Percentiles rank a stretch among this genome's conserved stretches.
These are phyloP conservation scores for Botryobasidium botryosum DNA, from an alignment of 768 basidiomycete species.

Conservation along the genomic window DNA sequence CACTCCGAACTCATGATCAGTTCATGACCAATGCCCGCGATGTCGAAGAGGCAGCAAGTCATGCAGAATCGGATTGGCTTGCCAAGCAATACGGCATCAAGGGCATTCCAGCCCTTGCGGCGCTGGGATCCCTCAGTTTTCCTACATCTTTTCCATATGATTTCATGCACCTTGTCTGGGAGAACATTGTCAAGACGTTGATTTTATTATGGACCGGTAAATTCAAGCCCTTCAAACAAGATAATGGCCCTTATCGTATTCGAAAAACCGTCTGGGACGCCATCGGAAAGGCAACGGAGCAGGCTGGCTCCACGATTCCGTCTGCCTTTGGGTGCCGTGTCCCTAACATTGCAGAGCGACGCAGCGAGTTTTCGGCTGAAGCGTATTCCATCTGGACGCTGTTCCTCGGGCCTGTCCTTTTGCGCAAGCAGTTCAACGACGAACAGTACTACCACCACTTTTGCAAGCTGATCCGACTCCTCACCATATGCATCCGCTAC, in stretches of 20 bases:
- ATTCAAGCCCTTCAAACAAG: not conserved
- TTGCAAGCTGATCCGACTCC: too few species aligned
- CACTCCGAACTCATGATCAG: slow-evolving; percentile 20
- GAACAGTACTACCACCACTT: too few species aligned
- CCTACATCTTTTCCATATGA: slow-evolving; percentile 25
- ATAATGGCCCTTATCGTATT: slow-evolving; percentile 1
- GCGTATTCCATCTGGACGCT: too few species aligned
- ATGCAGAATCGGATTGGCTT: slow-evolving; percentile 14
- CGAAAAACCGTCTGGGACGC: not conserved
- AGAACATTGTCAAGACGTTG: slow-evolving; percentile 6
- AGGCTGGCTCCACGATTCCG: slow-evolving; percentile 6
- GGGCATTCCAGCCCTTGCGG: slow-evolving; percentile 19
- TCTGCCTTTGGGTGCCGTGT: slow-evolving; percentile 4
- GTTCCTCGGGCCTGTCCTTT: too few species aligned
- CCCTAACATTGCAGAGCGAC: slow-evolving; percentile 5
- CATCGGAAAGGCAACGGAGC: slow-evolving; percentile 4
- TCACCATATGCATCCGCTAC: too few species aligned
- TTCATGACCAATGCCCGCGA: slow-evolving; percentile 16
- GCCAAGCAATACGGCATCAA: slow-evolving; percentile 23
- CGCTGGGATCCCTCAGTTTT: slow-evolving; percentile 21
- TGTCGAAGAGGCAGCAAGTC: slow-evolving; percentile 18
- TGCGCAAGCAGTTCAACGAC: too few species aligned
- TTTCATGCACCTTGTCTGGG: slow-evolving; percentile 13
- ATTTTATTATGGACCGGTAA: slow-evolving; percentile 7
- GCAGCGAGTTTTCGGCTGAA: too few species aligned